Evolutionary conservation across 768 basidiomycete species (phyloP), one percentile per base, ranked within the genome.

Genomic region (Saitozyma sp.): DNA sequence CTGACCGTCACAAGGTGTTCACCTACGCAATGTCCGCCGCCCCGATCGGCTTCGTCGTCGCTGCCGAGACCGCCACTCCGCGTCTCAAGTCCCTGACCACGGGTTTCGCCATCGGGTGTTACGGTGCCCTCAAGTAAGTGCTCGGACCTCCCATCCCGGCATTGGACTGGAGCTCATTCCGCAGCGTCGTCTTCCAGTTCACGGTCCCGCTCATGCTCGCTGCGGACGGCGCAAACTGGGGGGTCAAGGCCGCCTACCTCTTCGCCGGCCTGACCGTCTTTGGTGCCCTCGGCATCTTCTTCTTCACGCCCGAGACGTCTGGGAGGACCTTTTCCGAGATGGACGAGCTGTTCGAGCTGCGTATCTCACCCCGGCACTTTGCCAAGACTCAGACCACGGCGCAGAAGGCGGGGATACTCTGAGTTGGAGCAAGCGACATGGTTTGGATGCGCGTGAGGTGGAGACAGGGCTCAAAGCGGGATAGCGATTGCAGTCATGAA

Each of bases 171-270:
- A 29, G 29, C 29, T 29, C 29, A 29, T 29, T 29, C 29, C 29
- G 29, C 46, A 48, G 46, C 46, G 14, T 48, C 46, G 46, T 48
- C 46, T 48, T 14, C 14, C 46, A 48, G 46, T 48, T 48, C 46
- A 48, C 46, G 14, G 17, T 17, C 13, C 46, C 46, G 13, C 17
- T 48, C 14, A 48, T 48, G 46, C 46, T 48, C 29, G 29, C 29
- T 29, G 29, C 29, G 29, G 29, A 29, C 29, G 29, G 29, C 29
- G 29, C 29, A 6, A 59, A 61, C 53, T 63, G 58, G 54, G 69
- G 66, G 13, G n/a, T 61, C 11, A 66, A 66, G 49, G 60, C 62
- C 10, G 59, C 56, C 10, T 61, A 59, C 59, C 54, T 70, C 56
- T 70, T 54, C 53, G 62, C 52, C 17, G 62, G 56, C 10, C 39